A percentile compares a stretch with the other conserved stretches of the same genome.
phyloP scores from a whole-genome alignment of 192 early-diverging fungal species.

The Helicostylum pulchrum region DNA sequence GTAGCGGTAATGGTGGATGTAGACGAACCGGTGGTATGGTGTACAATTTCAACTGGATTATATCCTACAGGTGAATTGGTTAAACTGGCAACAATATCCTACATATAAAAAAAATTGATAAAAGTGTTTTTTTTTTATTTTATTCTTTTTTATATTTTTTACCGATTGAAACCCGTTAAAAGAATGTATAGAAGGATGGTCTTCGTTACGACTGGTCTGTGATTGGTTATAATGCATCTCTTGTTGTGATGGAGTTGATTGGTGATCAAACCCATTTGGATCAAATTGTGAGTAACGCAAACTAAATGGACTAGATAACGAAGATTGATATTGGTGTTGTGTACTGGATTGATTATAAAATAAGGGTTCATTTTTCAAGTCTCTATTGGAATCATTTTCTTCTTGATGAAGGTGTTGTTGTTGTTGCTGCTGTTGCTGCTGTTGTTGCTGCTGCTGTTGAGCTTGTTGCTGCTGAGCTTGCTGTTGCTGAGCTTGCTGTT shows the following conservation, averaged over 20 bases:
- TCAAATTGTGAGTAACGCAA: neutral
- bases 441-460: too few species aligned
- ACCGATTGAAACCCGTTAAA: constrained; percentile 5
- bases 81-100: constrained; percentile 11
- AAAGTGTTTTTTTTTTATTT: too few species aligned
- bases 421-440: too few species aligned
- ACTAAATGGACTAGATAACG: neutral
- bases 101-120: neutral
- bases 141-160: neutral
- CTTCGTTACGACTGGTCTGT: constrained; percentile 1
- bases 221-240: neutral
- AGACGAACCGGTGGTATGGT: constrained; percentile 11
- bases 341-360: neutral
- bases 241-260: neutral
- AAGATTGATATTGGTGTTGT: neutral
- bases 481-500: neutral
- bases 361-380: neutral
- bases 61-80: constrained; percentile 7
- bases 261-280: constrained; percentile 1
- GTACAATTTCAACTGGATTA: constrained; percentile 26
- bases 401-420: too few species aligned
- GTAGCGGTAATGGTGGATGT: constrained; percentile 19
- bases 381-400: too few species aligned
- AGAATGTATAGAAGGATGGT: neutral
- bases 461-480: too few species aligned